These are phyloP conservation scores for Haematococcus sp. DNA, from an alignment of 139 green algal species.

Conservation along the genomic window DNA sequence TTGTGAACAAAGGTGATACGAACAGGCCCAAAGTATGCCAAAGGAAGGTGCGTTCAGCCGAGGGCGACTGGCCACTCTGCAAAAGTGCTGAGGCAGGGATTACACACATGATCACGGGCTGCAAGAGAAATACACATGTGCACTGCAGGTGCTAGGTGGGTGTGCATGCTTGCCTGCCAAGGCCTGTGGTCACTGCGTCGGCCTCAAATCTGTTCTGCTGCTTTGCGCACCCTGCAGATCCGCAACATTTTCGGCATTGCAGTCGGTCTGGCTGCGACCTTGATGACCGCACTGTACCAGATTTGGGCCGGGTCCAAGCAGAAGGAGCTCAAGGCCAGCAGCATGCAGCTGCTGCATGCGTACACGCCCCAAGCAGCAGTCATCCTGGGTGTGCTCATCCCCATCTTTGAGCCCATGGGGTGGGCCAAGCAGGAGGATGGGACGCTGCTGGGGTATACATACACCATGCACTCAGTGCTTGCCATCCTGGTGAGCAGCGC, in stretches of 20 bases:
- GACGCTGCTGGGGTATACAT: not conserved
- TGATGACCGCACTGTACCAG: constrained; percentile 82
- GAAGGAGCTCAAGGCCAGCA: constrained; percentile 72
- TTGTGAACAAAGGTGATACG: no score
- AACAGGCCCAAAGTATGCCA: no score
- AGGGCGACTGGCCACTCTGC: no score
- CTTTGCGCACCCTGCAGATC: constrained; percentile 25
- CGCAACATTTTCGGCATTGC: constrained; percentile 48
- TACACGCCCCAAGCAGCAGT: constrained; percentile 66
- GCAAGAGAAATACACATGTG: no score
- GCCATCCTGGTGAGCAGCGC: constrained; percentile 60
- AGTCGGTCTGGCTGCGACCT: constrained; percentile 63
- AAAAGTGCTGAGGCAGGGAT: no score
- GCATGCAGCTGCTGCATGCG: constrained; percentile 79
- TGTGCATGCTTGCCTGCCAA: no score
- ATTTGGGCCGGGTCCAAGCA: constrained; percentile 86
- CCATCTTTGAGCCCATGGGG: constrained; percentile 74
- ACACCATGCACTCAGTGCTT: constrained; percentile 9
- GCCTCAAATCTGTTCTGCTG: no score
- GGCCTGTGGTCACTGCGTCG: no score
- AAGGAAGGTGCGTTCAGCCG: not conserved
- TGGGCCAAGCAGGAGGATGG: constrained; percentile 17
- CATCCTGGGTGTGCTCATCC: constrained; percentile 67
- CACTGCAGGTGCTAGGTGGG: no score
- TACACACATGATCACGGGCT: no score